phyloP scores from a whole-genome alignment of 2,329 filamentous ascomycete species.

The Bisporella sp. region DNA sequence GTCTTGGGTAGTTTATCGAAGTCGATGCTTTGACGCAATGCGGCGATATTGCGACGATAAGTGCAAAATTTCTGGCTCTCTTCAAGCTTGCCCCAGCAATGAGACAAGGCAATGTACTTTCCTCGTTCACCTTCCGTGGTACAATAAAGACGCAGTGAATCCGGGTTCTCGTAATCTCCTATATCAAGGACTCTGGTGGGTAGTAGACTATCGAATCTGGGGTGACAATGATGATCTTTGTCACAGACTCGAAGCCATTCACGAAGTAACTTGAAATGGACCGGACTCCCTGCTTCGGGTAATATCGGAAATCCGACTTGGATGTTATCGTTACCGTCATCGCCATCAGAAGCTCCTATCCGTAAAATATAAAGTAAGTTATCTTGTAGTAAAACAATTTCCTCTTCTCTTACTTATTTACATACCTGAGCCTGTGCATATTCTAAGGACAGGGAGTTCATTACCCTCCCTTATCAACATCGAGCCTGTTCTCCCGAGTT shows the following conservation, averaged over 20 bases:
- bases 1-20: slow-evolving; percentile 2
- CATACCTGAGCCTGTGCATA: too few relatives aligned
- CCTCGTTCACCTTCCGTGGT: slow-evolving; percentile 3
- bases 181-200: slow-evolving; percentile 6
- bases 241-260: slow-evolving; percentile 5
- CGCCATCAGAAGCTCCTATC: too few relatives aligned
- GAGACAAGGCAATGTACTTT: slow-evolving; percentile 11
- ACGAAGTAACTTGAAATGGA: slow-evolving; percentile 2
- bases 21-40: slow-evolving; percentile 1
- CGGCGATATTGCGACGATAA: neutral
- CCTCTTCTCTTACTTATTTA: too few relatives aligned
- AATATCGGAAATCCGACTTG: slow-evolving; percentile 3
- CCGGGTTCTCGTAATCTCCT: neutral
- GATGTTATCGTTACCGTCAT: too few relatives aligned
- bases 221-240: neutral
- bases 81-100: slow-evolving; percentile 9
- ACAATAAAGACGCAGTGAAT: neutral
- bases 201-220: neutral
- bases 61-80: neutral
- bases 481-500: too few relatives aligned
- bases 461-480: too few relatives aligned
- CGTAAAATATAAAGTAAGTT: too few relatives aligned
- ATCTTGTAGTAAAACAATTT: too few relatives aligned
- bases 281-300: neutral
- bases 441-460: too few relatives aligned